A percentile compares a stretch with the other conserved stretches of the same genome.
phyloP scores from a whole-genome alignment of 768 basidiomycete genomes.

The Suillus bovinus region DNA sequence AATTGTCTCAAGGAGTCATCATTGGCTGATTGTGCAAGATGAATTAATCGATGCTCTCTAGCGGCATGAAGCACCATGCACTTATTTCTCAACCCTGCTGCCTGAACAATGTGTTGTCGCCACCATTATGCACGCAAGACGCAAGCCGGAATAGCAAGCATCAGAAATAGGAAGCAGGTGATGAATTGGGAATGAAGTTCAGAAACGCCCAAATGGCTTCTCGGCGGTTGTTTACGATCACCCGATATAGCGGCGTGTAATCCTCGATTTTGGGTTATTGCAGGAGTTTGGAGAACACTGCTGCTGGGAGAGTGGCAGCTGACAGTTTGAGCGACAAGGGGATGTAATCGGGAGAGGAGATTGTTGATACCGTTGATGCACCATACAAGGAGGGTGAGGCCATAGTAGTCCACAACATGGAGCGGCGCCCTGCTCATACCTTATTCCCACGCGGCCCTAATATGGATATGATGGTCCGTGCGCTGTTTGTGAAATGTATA shows the following conservation, averaged over 20 bases:
- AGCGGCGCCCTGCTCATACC: no score
- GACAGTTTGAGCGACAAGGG: not conserved
- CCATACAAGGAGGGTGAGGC: no score
- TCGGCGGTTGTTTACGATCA: not conserved
- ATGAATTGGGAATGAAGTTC: not conserved
- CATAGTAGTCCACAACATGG: no score
- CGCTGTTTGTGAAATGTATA: no score
- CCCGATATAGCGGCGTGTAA: not conserved
- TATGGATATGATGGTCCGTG: no score
- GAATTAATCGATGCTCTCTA: not conserved
- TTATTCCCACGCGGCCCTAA: no score
- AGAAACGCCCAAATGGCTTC: not conserved
- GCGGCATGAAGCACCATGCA: not conserved
- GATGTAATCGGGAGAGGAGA: not conserved
- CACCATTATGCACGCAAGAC: not conserved
- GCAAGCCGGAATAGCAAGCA: not conserved
- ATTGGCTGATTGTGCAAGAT: not conserved
- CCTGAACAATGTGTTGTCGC: not conserved
- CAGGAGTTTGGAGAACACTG: not conserved
- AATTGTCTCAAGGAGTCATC: not conserved
- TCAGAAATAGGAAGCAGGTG: no score
- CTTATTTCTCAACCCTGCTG: not conserved
- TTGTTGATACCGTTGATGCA: no score
- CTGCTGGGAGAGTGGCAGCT: not conserved
- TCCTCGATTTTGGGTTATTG: not conserved